Percentiles rank a stretch among this genome's conserved stretches.
These are phyloP conservation scores for Xylariaceae sp. DNA, from an alignment of 2,329 filamentous ascomycete species.

Conservation along the genomic window DNA sequence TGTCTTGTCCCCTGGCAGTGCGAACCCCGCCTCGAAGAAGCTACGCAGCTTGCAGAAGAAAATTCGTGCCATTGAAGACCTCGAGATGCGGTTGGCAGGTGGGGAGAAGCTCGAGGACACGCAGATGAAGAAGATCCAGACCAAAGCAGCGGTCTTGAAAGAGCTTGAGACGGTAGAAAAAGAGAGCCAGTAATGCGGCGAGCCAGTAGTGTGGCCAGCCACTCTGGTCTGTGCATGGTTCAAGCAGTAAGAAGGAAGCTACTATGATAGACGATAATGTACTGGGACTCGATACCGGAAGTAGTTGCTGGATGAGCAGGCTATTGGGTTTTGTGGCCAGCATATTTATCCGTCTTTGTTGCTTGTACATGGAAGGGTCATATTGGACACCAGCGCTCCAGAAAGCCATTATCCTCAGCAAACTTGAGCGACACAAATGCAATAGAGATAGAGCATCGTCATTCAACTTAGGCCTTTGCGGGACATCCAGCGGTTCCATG, in stretches of 20 bases:
- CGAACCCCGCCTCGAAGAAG: constrained; percentile 86
- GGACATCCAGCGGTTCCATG: no score
- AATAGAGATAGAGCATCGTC: no score
- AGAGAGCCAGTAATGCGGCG: constrained; percentile 25
- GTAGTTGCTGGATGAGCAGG: no score
- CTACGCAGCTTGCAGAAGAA: constrained; percentile 92
- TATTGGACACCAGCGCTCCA: not conserved
- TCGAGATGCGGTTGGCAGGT: constrained; percentile 92
- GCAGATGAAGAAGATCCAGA: constrained; percentile 96
- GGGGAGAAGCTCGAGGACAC: constrained; percentile 98
- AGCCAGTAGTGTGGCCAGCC: no score
- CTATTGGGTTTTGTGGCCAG: no score
- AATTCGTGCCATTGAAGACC: constrained; percentile 92
- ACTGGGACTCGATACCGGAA: no score
- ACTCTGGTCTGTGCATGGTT: no score
- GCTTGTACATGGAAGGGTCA: not conserved
- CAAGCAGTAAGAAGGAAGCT: no score
- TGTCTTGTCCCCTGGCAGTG: constrained; percentile 38
- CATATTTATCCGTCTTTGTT: not conserved
- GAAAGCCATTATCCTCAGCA: no score
- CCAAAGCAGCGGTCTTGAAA: constrained; percentile 76
- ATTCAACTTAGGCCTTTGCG: no score
- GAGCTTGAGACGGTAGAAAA: constrained; percentile 65
- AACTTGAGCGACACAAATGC: no score
- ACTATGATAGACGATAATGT: no score